These are phyloP conservation scores for Echinosophora koreensis DNA, from an alignment of 306 rosid genomes.

Conservation along the genomic window DNA sequence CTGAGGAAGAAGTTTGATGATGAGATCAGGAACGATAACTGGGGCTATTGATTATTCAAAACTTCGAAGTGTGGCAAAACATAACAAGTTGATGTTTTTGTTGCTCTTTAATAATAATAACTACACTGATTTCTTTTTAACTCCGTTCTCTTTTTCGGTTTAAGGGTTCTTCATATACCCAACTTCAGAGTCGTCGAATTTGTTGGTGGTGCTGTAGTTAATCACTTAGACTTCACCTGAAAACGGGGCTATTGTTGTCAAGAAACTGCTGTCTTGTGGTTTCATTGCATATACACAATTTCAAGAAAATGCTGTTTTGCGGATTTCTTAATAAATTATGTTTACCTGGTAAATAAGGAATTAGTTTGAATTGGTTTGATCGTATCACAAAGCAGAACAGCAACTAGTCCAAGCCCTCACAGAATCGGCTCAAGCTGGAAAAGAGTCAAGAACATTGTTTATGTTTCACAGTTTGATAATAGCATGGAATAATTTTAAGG, in stretches of 20 bases:
- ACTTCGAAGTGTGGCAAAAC: constrained; percentile 45
- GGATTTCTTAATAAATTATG: constrained; percentile 35
- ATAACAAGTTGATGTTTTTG: constrained; percentile 49
- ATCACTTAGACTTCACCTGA: neutral
- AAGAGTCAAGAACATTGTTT: neutral
- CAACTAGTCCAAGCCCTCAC: neutral
- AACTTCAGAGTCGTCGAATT: constrained; percentile 36
- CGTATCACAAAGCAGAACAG: neutral
- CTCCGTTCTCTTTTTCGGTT: constrained; percentile 29
- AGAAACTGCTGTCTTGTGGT: constrained; percentile 31
- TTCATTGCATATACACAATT: constrained; percentile 35
- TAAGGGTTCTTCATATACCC: constrained; percentile 39
- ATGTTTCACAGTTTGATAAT: neutral
- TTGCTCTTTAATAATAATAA: constrained; percentile 65
- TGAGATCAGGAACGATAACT: constrained; percentile 89
- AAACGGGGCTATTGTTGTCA: neutral
- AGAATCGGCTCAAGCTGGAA: neutral
- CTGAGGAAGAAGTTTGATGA: constrained; percentile 91
- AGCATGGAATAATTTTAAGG: neutral
- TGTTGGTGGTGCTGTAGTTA: constrained; percentile 44
- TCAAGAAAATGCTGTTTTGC: constrained; percentile 37
- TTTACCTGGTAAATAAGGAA: neutral
- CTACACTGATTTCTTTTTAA: constrained; percentile 53
- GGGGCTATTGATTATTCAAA: constrained; percentile 79
- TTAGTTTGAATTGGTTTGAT: neutral